Conservation (phyloP, 1,139 yeast species). For the Groenewaldozyma sp. region DNA sequence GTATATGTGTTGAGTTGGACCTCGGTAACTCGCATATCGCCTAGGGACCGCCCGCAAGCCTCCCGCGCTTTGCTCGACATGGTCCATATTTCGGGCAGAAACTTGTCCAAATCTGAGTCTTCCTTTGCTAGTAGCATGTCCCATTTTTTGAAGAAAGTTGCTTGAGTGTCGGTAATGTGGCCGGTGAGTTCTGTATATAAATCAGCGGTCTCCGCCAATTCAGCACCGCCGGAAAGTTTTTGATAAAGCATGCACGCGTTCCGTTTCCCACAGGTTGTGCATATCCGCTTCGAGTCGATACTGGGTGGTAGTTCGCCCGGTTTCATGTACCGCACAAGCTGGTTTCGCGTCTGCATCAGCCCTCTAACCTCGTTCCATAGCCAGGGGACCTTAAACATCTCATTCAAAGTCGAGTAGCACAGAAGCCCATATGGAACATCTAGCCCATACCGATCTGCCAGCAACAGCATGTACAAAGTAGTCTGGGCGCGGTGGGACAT, state of each 20-base stretch:
- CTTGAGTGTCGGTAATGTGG: slow-evolving; percentile 45
- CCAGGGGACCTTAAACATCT: slow-evolving; percentile 38
- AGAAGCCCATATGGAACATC: slow-evolving; percentile 58
- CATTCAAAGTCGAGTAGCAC: slow-evolving; percentile 60
- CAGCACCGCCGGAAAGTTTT: slow-evolving; percentile 50
- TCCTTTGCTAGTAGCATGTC: slow-evolving; percentile 65
- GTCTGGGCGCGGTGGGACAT: slow-evolving; percentile 81
- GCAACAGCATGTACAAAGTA: slow-evolving; percentile 67
- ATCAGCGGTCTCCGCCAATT: slow-evolving; percentile 31
- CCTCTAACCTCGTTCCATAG: slow-evolving; percentile 47
- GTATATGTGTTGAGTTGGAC: slow-evolving; percentile 11
- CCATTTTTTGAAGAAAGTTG: slow-evolving; percentile 61
- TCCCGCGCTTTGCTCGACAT: slow-evolving; percentile 55
- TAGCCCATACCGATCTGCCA: slow-evolving; percentile 69
- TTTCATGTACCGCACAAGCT: slow-evolving; percentile 50
- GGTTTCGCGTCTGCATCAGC: slow-evolving; percentile 62
- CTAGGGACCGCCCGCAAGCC: slow-evolving; percentile 49
- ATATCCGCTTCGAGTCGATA: slow-evolving; percentile 41
- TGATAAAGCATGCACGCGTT: slow-evolving; percentile 64
- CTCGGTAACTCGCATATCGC: slow-evolving; percentile 14
- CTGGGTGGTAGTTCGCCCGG: slow-evolving; percentile 47
- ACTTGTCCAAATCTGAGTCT: slow-evolving; percentile 47
- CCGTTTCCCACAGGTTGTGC: slow-evolving; percentile 59
- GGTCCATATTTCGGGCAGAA: slow-evolving; percentile 62
- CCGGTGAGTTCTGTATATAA: slow-evolving; percentile 26